phyloP scores from a whole-genome alignment of 2,329 filamentous ascomycete genomes.

The Chrysoporthe austroafricana region DNA sequence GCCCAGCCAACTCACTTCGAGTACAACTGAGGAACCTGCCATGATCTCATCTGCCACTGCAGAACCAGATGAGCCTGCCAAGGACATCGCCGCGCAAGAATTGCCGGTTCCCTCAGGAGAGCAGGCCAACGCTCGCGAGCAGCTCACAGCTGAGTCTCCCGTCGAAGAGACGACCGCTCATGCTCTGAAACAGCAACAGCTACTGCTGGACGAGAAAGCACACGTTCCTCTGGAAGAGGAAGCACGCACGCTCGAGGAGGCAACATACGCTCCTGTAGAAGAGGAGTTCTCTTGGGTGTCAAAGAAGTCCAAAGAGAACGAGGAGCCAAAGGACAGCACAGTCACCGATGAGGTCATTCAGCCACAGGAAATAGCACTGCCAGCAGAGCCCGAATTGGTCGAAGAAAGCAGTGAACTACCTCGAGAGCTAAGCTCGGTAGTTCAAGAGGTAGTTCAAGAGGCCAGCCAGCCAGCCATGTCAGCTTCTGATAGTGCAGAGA shows the following conservation, averaged over 20 bases:
- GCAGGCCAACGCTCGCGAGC: background rate
- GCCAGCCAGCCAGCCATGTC: background rate
- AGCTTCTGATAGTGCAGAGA: background rate
- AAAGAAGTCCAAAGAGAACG: conserved; percentile 41
- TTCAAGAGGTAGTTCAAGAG: background rate
- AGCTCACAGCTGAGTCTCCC: background rate
- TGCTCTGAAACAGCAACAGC: background rate
- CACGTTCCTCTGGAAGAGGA: conserved; percentile 30
- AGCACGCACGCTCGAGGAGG: too few relatives aligned
- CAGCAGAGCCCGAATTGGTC: background rate
- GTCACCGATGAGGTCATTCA: background rate
- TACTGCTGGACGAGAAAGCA: conserved; percentile 27
- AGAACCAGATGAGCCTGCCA: background rate
- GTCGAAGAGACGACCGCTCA: background rate
- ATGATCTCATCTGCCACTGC: too few relatives aligned
- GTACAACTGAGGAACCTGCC: background rate
- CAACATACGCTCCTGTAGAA: conserved; percentile 28
- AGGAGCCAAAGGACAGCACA: conserved; percentile 30
- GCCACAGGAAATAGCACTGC: conserved; percentile 2
- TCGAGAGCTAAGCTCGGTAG: background rate
- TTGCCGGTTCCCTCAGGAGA: background rate
- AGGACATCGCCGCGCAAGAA: background rate
- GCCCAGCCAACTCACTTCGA: background rate
- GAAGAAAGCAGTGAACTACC: background rate
- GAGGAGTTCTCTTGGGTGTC: conserved; percentile 28